Percentiles rank a stretch among this genome's conserved stretches.
These are phyloP conservation scores for Apiotrichum domesticum DNA, from an alignment of 1,284 basidiomycete genomes.

Conservation along the genomic window DNA sequence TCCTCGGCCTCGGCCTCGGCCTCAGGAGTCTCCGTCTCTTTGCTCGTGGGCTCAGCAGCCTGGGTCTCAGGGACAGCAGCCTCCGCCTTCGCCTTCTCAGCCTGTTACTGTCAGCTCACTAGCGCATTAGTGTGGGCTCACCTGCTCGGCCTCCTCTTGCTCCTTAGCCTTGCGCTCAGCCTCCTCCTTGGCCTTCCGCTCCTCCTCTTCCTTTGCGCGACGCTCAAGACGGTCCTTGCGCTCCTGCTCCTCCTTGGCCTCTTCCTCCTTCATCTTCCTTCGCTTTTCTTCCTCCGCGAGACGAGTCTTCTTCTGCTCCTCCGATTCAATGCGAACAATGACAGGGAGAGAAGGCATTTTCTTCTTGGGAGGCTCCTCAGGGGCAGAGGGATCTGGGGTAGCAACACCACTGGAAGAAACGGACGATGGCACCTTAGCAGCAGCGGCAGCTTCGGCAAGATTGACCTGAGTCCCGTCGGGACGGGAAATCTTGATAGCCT, in stretches of 20 bases:
- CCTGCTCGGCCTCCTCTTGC: constrained; percentile 19
- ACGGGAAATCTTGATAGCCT: constrained; percentile 42
- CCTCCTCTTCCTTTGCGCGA: constrained; percentile 41
- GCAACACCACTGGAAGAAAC: constrained; percentile 20
- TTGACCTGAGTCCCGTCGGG: constrained; percentile 43
- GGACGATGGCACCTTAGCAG: constrained; percentile 24
- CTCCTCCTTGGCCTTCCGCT: constrained; percentile 22
- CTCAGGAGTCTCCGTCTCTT: constrained; percentile 11
- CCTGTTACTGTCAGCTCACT: constrained; percentile 46
- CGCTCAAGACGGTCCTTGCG: constrained; percentile 13
- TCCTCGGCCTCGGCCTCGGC: constrained; percentile 44
- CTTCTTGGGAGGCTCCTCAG: constrained; percentile 27
- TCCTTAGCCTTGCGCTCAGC: constrained; percentile 43
- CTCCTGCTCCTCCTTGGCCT: constrained; percentile 42
- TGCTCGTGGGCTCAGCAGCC: constrained; percentile 31
- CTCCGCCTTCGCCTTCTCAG: constrained; percentile 51
- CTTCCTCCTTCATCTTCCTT: constrained; percentile 37
- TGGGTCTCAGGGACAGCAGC: constrained; percentile 51
- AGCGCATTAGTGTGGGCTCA: not conserved
- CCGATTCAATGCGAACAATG: constrained; percentile 51
- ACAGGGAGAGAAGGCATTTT: constrained; percentile 34
- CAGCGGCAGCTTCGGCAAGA: constrained; percentile 33
- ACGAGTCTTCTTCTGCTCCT: constrained; percentile 48
- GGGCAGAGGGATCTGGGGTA: constrained; percentile 20
- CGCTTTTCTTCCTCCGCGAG: constrained; percentile 42